These are phyloP conservation scores for Nannochloropsis salina DNA, from an alignment of 108 stramenopile species.

Conservation along the genomic window DNA sequence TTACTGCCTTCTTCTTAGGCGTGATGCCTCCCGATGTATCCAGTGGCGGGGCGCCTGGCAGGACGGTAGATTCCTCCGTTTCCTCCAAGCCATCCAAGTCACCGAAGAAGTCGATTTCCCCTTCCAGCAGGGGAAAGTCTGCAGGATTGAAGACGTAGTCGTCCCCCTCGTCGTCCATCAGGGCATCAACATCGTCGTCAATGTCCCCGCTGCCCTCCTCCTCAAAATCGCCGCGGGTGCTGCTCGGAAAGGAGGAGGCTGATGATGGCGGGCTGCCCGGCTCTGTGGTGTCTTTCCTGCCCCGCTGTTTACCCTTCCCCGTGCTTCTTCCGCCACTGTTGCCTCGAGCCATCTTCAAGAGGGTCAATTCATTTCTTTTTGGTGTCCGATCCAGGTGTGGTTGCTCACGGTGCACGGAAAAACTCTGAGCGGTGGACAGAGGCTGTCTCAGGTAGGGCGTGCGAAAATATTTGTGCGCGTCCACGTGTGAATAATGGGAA, in stretches of 20 bases:
- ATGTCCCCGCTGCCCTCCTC: not conserved
- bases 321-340: not conserved
- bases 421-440: no score
- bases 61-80: not conserved
- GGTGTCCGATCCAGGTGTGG: no score
- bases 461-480: no score
- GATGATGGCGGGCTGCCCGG: not conserved
- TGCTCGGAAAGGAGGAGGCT: not conserved
- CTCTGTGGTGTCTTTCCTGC: not conserved
- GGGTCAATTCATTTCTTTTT: not conserved
- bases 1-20: not conserved
- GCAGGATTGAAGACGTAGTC: conserved; percentile 10
- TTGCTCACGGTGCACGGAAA: no score
- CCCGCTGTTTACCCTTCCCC: not conserved
- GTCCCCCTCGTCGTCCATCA: not conserved
- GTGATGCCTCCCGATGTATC: not conserved
- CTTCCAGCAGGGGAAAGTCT: not conserved
- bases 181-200: not conserved
- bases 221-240: not conserved
- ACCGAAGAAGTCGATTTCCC: not conserved
- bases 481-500: no score
- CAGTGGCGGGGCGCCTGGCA: not conserved
- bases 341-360: not conserved
- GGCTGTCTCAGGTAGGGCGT: no score
- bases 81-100: conserved; percentile 21